Conservation (phyloP, 208 protist species). For the Acanthamoeba sp. region DNA sequence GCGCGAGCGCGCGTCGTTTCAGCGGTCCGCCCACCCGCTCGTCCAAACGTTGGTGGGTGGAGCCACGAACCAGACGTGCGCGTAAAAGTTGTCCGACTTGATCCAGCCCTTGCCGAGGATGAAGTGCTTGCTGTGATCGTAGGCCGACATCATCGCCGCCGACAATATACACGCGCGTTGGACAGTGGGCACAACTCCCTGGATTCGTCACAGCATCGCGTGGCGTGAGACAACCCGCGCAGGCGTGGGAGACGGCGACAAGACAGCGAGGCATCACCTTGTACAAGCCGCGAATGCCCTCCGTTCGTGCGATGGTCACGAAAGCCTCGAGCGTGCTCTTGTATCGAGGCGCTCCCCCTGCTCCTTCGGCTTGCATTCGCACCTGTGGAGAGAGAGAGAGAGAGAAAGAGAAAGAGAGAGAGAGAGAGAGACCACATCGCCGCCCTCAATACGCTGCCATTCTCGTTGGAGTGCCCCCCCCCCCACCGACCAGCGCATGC, state of each 20-base stretch:
- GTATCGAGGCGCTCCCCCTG: neutral
- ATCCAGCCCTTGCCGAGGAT: constrained; percentile 38
- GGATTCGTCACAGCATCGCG: no score
- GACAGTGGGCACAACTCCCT: constrained; percentile 14
- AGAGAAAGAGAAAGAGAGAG: neutral
- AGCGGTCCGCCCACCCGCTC: neutral
- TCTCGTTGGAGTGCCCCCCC: no score
- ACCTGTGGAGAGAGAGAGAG: neutral
- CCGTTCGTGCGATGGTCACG: constrained; percentile 2
- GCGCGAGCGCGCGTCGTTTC: neutral
- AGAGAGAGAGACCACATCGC: neutral
- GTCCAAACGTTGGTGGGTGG: neutral
- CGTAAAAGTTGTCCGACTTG: constrained; percentile 50
- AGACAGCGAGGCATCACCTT: neutral
- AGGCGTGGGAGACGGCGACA: neutral
- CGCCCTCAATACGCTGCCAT: no score
- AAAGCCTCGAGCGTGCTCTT: neutral
- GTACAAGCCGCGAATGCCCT: constrained; percentile 6
- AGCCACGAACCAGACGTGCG: constrained; percentile 41
- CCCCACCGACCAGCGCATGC: no score
- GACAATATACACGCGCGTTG: constrained; percentile 43
- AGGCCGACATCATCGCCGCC: constrained; percentile 39
- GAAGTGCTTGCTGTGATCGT: constrained; percentile 58
- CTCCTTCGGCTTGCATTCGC: constrained; percentile 40
- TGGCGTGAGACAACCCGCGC: no score